A percentile compares a stretch with the other conserved stretches of the same genome.
These are phyloP conservation scores for Plasmodium chabaudi DNA, from an alignment of 169 alveolate genomes.

Conservation along the genomic window DNA sequence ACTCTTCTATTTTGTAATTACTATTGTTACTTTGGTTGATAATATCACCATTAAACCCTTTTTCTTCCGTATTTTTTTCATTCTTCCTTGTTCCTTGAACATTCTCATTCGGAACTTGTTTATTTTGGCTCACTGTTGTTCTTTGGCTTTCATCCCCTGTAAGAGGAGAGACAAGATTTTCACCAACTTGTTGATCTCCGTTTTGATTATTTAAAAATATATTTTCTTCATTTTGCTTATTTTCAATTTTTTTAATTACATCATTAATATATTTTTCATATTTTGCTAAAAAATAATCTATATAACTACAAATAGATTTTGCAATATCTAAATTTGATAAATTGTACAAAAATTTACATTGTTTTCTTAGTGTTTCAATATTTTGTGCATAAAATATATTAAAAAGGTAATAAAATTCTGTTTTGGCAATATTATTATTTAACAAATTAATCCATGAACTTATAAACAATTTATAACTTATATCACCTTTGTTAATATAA, in stretches of 20 bases:
- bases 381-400: conserved; percentile 88
- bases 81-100: too few relatives aligned
- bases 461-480: conserved; percentile 94
- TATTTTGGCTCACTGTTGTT: neutral
- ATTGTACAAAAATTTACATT: conserved; percentile 89
- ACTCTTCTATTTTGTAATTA: neutral
- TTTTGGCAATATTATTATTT: conserved; percentile 91
- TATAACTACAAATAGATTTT: conserved; percentile 87
- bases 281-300: conserved; percentile 89
- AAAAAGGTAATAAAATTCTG: conserved; percentile 91
- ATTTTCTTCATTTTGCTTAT: conserved; percentile 73
- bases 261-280: conserved; percentile 88
- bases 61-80: neutral
- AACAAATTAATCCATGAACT: conserved; percentile 93
- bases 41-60: neutral
- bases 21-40: neutral
- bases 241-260: conserved; percentile 78
- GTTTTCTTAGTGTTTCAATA: conserved; percentile 80
- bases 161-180: neutral
- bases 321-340: conserved; percentile 92
- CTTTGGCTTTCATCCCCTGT: neutral
- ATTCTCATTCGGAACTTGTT: neutral
- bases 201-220: neutral
- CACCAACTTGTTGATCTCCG: neutral
- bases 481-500: conserved; percentile 95